Evolutionary conservation across 2,329 filamentous ascomycete species (phyloP), one percentile per base, ranked within the genome.

Genomic region (Neofusicoccum laricinum): DNA sequence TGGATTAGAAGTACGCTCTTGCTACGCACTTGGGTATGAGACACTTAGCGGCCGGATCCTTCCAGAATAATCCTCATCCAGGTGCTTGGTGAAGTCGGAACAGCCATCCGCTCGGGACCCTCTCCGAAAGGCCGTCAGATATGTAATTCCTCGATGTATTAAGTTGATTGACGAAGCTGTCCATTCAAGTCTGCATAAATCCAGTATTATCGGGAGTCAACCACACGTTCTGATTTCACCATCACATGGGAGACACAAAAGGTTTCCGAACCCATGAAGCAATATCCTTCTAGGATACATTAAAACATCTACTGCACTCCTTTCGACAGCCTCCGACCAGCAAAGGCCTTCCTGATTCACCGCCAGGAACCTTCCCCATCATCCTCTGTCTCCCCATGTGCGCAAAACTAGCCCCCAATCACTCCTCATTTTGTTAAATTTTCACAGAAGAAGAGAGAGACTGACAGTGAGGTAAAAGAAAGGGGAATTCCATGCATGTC

Each of bases 201-300:
- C 7, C 25, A 30, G 36, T 6, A 2, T 38, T 8, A 38, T 38
- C 36, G 10, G 36, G 36, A 38, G 4, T 38, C 36, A 38, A 11
- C 11, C 40, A 19, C 25, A 32, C 10, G 10, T 14, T n/a, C 15
- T 19, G 10, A 21, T 30, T 7, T 30, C 25, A 30, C 25, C 7
- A 30, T 30, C 25, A 30, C 25, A 30, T 6, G 25, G 25, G 4
- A 14, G 11, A 46, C 11, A 8, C 8, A n/a, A 14, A 46, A 8
- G 15, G 14, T 4, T 14, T 14, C 10, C 15, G n/a, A 32, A 46
- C 38, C 55, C 40, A 36, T 45, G 12, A 59, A 59, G 55, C 55
- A 46, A 59, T 46, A 46, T 21, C 46, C 41, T 25, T 46, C 55
- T 59, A 59, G 40, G 40, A 59, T 59, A 59, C 55, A 59, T 59